Conservation (phyloP, 257 asterid genomes). For the Fraxinus anomala region DNA sequence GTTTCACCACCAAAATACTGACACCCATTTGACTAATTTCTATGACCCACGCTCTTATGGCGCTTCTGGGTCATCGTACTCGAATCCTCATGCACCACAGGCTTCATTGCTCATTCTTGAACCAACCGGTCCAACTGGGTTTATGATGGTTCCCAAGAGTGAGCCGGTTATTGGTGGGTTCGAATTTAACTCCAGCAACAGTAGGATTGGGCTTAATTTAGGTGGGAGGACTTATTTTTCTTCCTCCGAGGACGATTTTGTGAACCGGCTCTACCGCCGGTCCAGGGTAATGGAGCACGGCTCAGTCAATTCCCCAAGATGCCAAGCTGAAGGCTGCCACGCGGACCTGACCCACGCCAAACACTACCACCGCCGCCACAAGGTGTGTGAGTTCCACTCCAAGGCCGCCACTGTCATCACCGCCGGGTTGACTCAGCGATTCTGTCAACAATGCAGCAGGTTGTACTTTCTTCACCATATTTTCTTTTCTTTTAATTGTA, state of each 20-base stretch:
- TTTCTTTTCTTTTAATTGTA: neutral
- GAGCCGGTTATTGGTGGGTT: constrained; percentile 61
- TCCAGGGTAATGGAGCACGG: constrained; percentile 76
- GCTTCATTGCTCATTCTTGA: constrained; percentile 59
- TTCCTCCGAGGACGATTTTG: constrained; percentile 88
- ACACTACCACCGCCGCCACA: constrained; percentile 74
- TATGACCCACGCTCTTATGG: constrained; percentile 57
- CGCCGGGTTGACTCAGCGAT: constrained; percentile 57
- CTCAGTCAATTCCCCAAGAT: constrained; percentile 67
- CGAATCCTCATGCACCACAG: constrained; percentile 37
- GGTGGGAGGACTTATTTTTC: constrained; percentile 92
- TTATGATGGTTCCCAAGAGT: constrained; percentile 67
- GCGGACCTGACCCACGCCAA: constrained; percentile 89
- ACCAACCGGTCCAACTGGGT: constrained; percentile 54
- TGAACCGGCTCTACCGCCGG: constrained; percentile 95
- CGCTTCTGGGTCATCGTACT: constrained; percentile 36
- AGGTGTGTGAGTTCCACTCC: constrained; percentile 57
- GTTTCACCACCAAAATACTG: constrained; percentile 29
- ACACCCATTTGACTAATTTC: constrained; percentile 35
- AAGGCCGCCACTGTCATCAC: constrained; percentile 51
- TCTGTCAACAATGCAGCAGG: constrained; percentile 85
- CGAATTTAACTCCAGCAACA: constrained; percentile 40
- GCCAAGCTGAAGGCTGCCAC: constrained; percentile 95
- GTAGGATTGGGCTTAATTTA: constrained; percentile 77
- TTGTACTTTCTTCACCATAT: constrained; percentile 15